Conservation (phyloP, 2,329 filamentous ascomycete species). For the Sordariomycetes sp. region DNA sequence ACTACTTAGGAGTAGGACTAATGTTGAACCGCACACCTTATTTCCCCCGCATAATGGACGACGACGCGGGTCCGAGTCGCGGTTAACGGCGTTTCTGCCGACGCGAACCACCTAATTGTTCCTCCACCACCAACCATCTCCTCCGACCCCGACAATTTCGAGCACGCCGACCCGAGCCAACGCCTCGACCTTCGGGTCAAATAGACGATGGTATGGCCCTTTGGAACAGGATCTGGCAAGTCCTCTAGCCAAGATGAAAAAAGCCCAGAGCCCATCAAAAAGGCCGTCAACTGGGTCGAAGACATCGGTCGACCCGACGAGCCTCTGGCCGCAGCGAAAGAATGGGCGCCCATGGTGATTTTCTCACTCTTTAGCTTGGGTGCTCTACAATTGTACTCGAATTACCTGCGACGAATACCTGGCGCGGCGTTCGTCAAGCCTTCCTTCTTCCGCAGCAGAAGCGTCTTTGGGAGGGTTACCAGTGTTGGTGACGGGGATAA, state of each 20-base stretch:
- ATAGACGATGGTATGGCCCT: constrained; percentile 33
- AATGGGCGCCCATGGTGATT: constrained; percentile 28
- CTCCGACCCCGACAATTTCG: too few species aligned
- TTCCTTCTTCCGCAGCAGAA: constrained; percentile 63
- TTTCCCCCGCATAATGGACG: too few species aligned
- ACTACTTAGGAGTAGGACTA: too few species aligned
- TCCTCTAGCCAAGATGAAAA: constrained; percentile 11
- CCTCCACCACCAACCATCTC: too few species aligned
- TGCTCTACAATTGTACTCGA: constrained; percentile 51
- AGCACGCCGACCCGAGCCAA: too few species aligned
- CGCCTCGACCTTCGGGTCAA: too few species aligned
- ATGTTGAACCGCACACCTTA: too few species aligned
- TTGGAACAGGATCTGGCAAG: constrained; percentile 18
- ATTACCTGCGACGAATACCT: constrained; percentile 77
- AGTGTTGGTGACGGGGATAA: constrained; percentile 95
- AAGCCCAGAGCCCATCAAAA: constrained; percentile 5
- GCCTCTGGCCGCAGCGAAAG: constrained; percentile 23
- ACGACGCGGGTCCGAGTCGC: too few species aligned
- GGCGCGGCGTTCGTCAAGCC: constrained; percentile 67
- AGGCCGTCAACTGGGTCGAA: constrained; percentile 26
- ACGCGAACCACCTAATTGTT: too few species aligned
- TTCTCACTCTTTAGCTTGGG: constrained; percentile 27
- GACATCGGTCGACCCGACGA: constrained; percentile 19
- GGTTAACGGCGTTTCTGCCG: too few species aligned
- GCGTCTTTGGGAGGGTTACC: constrained; percentile 77